phyloP scores from a whole-genome alignment of 805 yeast genomes.

The Kluyveromyces siamensis region DNA sequence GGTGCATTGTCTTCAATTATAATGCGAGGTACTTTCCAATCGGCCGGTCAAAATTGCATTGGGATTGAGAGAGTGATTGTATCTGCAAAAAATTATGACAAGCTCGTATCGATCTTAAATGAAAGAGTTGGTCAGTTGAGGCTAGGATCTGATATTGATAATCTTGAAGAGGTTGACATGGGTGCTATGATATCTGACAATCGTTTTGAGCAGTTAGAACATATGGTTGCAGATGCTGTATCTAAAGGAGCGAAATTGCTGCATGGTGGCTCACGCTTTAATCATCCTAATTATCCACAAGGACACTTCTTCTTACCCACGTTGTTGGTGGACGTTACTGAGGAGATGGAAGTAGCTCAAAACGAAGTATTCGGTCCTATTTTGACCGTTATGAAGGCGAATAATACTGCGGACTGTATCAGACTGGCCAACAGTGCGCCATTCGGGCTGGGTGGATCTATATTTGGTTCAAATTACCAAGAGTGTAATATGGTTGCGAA shows the following conservation, averaged over 20 bases:
- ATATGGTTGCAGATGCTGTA: slow-evolving; percentile 65
- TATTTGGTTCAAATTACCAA: slow-evolving; percentile 60
- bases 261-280: slow-evolving; percentile 70
- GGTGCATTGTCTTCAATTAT: slow-evolving; percentile 63
- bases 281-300: slow-evolving; percentile 89
- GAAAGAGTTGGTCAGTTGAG: slow-evolving; percentile 54
- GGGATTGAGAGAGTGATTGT: slow-evolving; percentile 94
- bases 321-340: slow-evolving; percentile 69
- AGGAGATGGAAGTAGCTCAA: slow-evolving; percentile 69
- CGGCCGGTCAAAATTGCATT: slow-evolving; percentile 96
- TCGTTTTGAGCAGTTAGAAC: slow-evolving; percentile 61
- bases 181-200: slow-evolving; percentile 88
- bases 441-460: slow-evolving; percentile 87
- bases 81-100: slow-evolving; percentile 57
- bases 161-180: slow-evolving; percentile 83
- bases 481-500: slow-evolving; percentile 57
- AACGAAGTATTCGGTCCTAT: slow-evolving; percentile 95
- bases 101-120: slow-evolving; percentile 46
- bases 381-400: slow-evolving; percentile 68
- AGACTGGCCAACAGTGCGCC: slow-evolving; percentile 73
- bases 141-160: slow-evolving; percentile 88
- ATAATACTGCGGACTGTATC: slow-evolving; percentile 56
- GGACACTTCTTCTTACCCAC: slow-evolving; percentile 95
- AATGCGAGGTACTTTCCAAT: slow-evolving; percentile 93
- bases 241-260: slow-evolving; percentile 70